Evolutionary conservation across 352 stramenopile genomes (phyloP).

Genomic region (Pythium plurisporium): DNA sequence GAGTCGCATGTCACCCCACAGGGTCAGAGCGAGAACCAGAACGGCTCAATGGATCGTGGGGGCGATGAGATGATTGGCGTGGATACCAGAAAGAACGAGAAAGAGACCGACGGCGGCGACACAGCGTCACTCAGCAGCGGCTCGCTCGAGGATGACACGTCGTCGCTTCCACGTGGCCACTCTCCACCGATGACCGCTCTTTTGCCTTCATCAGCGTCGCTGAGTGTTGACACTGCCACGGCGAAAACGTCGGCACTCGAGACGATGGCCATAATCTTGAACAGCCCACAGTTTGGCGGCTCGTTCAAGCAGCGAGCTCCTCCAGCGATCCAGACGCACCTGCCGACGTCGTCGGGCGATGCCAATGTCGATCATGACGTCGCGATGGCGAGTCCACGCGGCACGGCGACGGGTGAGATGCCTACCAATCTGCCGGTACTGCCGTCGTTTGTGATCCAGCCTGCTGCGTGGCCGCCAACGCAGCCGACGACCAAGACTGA

Average conservation of each 20-base stretch:
- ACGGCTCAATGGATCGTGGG: neutral
- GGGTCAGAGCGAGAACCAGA: too few species aligned
- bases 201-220: too few species aligned
- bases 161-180: too few species aligned
- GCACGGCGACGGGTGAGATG: neutral
- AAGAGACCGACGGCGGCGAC: constrained; percentile 15
- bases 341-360: neutral
- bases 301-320: constrained; percentile 22
- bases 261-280: constrained; percentile 74
- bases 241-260: constrained; percentile 29
- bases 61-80: too few species aligned
- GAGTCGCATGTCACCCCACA: neutral
- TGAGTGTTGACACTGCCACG: constrained; percentile 4
- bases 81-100: neutral
- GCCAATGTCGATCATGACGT: neutral
- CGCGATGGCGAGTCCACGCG: constrained; percentile 21
- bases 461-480: constrained; percentile 1
- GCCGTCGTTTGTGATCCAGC: constrained; percentile 21
- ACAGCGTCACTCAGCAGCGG: constrained; percentile 22
- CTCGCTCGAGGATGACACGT: constrained; percentile 9
- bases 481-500: neutral
- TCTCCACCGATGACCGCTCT: neutral
- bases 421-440: constrained; percentile 9
- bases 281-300: constrained; percentile 39
- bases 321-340: constrained; percentile 17